Conservation (phyloP, 2,329 filamentous ascomycete species). For the Coniochaeta ligniaria region DNA sequence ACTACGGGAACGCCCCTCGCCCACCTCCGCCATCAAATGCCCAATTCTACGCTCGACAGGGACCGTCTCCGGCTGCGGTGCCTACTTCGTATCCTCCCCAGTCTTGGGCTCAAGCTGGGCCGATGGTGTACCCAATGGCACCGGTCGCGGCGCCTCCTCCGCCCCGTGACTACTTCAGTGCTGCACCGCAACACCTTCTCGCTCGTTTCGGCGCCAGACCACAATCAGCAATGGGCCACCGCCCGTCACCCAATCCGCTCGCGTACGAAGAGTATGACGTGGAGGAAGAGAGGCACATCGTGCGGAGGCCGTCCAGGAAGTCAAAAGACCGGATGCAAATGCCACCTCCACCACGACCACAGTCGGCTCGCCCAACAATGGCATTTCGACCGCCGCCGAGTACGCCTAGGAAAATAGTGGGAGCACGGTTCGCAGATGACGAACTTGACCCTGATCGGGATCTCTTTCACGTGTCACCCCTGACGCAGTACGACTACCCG, state of each 20-base stretch:
- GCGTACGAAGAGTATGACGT: conserved; percentile 32
- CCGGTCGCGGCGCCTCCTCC: conserved; percentile 10
- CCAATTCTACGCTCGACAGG: conserved; percentile 24
- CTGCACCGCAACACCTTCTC: conserved; percentile 11
- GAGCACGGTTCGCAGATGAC: conserved; percentile 27
- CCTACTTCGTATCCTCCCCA: conserved; percentile 20
- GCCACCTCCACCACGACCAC: conserved; percentile 37
- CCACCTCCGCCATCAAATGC: conserved; percentile 29
- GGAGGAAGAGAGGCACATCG: conserved; percentile 18
- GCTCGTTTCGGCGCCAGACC: conserved; percentile 20
- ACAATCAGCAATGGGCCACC: conserved; percentile 30
- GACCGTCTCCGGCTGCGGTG: conserved; percentile 15
- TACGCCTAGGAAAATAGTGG: conserved; percentile 14
- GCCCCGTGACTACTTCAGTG: conserved; percentile 14
- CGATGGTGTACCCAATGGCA: conserved; percentile 9
- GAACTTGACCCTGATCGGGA: conserved; percentile 23
- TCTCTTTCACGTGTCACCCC: conserved; percentile 30
- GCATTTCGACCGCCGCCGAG: conserved; percentile 18
- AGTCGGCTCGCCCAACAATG: conserved; percentile 18
- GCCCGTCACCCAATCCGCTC: conserved; percentile 22
- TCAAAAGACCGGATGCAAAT: conserved; percentile 36
- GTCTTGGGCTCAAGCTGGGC: conserved; percentile 10
- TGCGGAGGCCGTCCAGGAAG: conserved; percentile 34
- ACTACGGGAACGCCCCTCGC: conserved; percentile 24
- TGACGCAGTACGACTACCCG: conserved; percentile 22